Base-by-base conservation (phyloP, 257 asterid species). In the Schizonepeta tenuifolia region DNA sequence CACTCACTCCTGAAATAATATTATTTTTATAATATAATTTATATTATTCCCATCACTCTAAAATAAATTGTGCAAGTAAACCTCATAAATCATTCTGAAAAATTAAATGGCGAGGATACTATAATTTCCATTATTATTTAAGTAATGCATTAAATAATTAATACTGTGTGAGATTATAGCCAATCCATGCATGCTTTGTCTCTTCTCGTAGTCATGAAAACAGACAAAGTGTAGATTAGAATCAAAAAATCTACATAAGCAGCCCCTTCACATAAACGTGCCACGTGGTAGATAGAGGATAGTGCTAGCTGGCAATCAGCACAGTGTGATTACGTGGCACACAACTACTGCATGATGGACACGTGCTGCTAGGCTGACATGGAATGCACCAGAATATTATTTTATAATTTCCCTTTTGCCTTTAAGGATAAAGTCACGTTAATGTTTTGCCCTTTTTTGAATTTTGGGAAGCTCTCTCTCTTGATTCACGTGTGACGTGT, bases 281-380 rank as follows among this genome's bases (percentile, higher is more conserved):
- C 1, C 63, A 57, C 40, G 63, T 57, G 63, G 63, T 38, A 7
- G 20, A 13, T n/a, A 54, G 76, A 28, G 80, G 82, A 62, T 57
- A 12, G 12, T 57, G 80, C 70, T 63, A 79, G 76, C 36, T 36
- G 69, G 15, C 40, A 57, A n/a, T 13, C 40, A 26, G 63, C 63
- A 13, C 12, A 57, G 11, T 57, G 18, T 57, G 40, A 31, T 50
- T 14, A 50, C 4, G 53, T 61, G 64, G 70, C 63, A 11, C 15
- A 12, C 44, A 17, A 3, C 57, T 24, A 40, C 44, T 63, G 71
- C 77, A 73, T 73, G 77, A 2, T 51, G 22, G 77, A 73, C 65
- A 73, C 65, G 71, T 73, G 71, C 44, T 36, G 46, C 56, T 35
- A 21, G 10, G 44, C 71, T 73, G 71, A 73, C 57, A 53, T 73